Conservation (phyloP, 768 basidiomycete genomes). For the Lepiota venenata region DNA sequence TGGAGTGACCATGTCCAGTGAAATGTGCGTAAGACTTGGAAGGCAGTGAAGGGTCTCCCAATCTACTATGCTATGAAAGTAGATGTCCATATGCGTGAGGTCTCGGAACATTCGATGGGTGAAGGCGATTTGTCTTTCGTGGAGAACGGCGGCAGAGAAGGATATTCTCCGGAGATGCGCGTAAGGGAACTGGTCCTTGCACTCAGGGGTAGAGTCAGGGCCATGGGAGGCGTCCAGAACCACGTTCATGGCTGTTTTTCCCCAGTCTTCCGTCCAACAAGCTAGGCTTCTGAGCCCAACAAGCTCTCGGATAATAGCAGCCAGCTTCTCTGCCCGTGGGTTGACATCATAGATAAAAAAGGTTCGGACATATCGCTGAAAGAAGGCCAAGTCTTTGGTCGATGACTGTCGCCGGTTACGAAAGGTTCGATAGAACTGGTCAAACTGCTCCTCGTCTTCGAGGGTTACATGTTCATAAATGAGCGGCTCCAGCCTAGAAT, state of each 20-base stretch:
- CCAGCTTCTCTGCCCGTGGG: not conserved
- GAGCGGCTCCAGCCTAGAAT: constrained; percentile 8
- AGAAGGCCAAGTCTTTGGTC: not conserved
- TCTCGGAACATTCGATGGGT: constrained; percentile 7
- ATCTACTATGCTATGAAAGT: not conserved
- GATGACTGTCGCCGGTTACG: not conserved
- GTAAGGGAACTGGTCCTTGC: constrained; percentile 3
- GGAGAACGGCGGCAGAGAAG: constrained; percentile 4
- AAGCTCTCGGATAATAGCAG: not conserved
- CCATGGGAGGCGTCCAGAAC: not conserved
- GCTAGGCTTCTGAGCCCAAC: constrained; percentile 4
- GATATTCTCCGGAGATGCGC: constrained; percentile 4
- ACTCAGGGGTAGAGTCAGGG: not conserved
- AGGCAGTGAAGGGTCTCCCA: constrained; percentile 6
- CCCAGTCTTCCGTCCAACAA: constrained; percentile 8
- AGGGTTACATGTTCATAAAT: constrained; percentile 5
- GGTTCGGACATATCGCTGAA: constrained; percentile 4
- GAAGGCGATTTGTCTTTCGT: not conserved
- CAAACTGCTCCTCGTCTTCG: not conserved
- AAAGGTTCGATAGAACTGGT: constrained; percentile 5
- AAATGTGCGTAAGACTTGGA: constrained; percentile 1
- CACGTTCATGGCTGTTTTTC: not conserved
- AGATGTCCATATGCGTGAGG: constrained; percentile 8
- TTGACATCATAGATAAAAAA: not conserved
- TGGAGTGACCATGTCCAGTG: constrained; percentile 5